Evolutionary conservation across 345 rosid genomes (phyloP), one percentile per base, ranked within the genome.

Genomic region (Physaria fendleri): DNA sequence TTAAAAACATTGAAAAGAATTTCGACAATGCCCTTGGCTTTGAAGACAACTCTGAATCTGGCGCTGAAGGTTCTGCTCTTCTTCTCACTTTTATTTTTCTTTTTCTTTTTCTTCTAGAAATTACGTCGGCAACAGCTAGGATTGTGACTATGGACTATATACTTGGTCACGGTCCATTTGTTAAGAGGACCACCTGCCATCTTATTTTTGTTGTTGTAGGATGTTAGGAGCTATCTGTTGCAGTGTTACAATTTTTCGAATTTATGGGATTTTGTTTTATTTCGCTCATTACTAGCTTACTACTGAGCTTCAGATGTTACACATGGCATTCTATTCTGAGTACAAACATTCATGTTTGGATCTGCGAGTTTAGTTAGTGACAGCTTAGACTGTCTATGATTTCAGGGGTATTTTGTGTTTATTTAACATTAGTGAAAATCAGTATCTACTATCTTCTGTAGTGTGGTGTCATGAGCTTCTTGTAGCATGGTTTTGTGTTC

Each of bases 1-100:
- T 94, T 62, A 94, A 94, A 84, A 94, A 90, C 73, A 90, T 94
- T 0, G 99, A 94, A 71, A 94, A 94, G 87, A 90, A 87, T 77
- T 94, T 94, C 6, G 99, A 94, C 70, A 87, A 25, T 35, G 99
- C 99, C 54, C 96, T 90, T 35, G 97, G 99, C 7, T 81, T 82
- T 29, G 99, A 94, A 47, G 96, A 94, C 57, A 87, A 94, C 59
- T 82, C 56, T 33, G 73, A 62, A 39, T 33, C 72, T 32, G 29
- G 23, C 73, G 65, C 55, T 29, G 90, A 87, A 87, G 99, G 99
- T 85, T 45, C 50, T 34, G 13, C 56, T 62, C 29, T 44, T 5
- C 23, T 44, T 5, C 23, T 49, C 45, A 28, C 15, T 59, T 7
- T 62, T 25, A 39, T 3, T 18, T 24, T 13, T 15, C 5, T 34